Evolutionary conservation across 2,329 filamentous ascomycete genomes (phyloP), one percentile per base, ranked within the genome.

Genomic region (Stemphylium vesicarium): DNA sequence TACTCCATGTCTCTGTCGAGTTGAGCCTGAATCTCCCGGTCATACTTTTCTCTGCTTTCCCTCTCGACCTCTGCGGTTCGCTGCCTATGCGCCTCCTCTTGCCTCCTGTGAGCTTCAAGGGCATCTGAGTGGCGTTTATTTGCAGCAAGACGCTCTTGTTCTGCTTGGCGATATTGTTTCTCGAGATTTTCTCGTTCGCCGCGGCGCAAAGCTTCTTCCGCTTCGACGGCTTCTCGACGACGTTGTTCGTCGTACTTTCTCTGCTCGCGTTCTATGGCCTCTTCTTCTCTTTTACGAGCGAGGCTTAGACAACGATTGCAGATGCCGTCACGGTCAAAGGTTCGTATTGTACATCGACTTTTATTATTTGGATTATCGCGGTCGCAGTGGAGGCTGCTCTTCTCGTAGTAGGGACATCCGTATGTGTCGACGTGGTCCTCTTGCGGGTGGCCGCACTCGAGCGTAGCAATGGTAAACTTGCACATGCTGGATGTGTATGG

Each of bases 401-500:
- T 44, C 18, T 56, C 38, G 24, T 57, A 65, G 18, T 64, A 56
- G 36, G 50, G 37, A 53, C 66, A 68, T 16, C 48, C 45, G 31
- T 41, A 37, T 29, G 57, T 56, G 33, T 64, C 60, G 24, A 64
- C 60, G 26, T 65, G 53, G 29, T 70, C 65, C 37, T 60, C 49
- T 8, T 43, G 44, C 9, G 54, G 51, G 26, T 70, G 65, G 7
- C 63, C 63, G 44, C 65, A 67, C 16, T 68, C 63, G 15, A 59
- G 52, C 39, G 53, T 42, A 38, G 57, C 35, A 43, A 66, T 43
- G 32, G 62, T 66, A 36, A 63, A 68, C 22, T 56, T 60, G 50
- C 67, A 70, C 65, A 69, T 70, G 13, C n/a, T 43, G 10, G 33
- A 15, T 35, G 35, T 22, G 16, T 15, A 24, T 35, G 18, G 18